phyloP scores from a whole-genome alignment of 169 alveolate species.

The Eimeria nieschulzi region DNA sequence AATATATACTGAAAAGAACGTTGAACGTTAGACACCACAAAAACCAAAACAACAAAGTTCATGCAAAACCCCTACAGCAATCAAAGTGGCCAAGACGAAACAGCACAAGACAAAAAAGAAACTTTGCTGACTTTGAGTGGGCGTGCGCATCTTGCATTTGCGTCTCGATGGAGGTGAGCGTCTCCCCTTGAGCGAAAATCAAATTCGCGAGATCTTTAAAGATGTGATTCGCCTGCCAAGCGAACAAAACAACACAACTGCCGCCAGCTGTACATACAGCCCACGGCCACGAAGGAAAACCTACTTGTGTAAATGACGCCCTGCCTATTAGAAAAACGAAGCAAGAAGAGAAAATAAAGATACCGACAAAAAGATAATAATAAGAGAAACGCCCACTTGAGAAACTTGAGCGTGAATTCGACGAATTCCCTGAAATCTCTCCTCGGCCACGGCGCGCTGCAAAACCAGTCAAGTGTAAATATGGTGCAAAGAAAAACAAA shows the following conservation, averaged over 20 bases:
- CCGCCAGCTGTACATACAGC: background rate
- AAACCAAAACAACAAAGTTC: background rate
- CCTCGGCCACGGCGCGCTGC: constrained; percentile 56
- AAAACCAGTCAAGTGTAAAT: background rate
- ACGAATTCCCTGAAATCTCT: constrained; percentile 24
- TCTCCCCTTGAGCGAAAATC: constrained; percentile 28
- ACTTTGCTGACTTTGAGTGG: constrained; percentile 21
- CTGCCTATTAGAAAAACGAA: too few relatives aligned
- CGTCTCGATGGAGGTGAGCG: constrained; percentile 37
- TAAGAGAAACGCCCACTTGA: constrained; percentile 10
- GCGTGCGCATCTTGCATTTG: constrained; percentile 64
- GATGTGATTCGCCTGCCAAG: constrained; percentile 59
- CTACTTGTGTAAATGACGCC: background rate
- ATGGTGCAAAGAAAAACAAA: too few relatives aligned
- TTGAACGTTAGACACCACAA: background rate
- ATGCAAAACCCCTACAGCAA: too few relatives aligned
- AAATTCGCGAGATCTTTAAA: constrained; percentile 54
- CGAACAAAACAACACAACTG: background rate
- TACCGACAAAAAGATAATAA: background rate
- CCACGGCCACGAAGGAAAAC: background rate
- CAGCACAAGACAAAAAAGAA: background rate
- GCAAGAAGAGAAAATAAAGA: background rate
- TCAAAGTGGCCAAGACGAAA: background rate
- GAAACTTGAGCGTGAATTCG: constrained; percentile 67
- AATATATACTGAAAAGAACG: too few relatives aligned